Evolutionary conservation across 768 basidiomycete species (phyloP).

Genomic region (Rhizopogon vinicolor): DNA sequence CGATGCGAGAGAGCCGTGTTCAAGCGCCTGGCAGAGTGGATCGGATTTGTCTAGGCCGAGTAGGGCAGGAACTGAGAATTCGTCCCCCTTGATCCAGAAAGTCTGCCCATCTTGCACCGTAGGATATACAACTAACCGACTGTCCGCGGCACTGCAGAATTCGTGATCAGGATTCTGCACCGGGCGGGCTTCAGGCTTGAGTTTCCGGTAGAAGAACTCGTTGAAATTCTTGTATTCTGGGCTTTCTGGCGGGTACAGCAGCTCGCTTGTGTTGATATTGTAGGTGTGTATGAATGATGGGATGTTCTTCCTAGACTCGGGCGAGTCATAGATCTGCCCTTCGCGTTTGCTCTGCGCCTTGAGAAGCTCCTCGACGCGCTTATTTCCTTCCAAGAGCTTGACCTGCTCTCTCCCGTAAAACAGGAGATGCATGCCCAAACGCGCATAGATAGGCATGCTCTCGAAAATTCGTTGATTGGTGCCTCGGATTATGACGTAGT

Average conservation of each 20-base stretch:
- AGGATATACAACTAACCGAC: conserved; percentile 65
- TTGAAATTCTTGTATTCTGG: conserved; percentile 66
- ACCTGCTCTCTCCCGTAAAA: conserved; percentile 55
- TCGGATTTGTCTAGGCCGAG: conserved; percentile 42
- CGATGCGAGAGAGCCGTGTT: conserved; percentile 51
- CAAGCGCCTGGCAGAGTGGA: conserved; percentile 36
- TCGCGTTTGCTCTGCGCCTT: conserved; percentile 51
- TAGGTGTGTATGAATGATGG: conserved; percentile 55
- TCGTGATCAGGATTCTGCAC: conserved; percentile 45
- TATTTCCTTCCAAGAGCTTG: conserved; percentile 41
- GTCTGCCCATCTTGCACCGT: conserved; percentile 52
- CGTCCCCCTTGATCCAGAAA: conserved; percentile 75
- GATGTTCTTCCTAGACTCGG: conserved; percentile 46
- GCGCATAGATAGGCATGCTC: conserved; percentile 68
- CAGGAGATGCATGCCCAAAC: conserved; percentile 74
- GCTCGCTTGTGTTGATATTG: conserved; percentile 49
- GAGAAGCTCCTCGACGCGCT: conserved; percentile 45
- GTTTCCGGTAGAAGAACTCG: conserved; percentile 65
- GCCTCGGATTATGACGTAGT: conserved; percentile 49
- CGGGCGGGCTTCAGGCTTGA: conserved; percentile 57
- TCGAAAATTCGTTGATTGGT: conserved; percentile 57
- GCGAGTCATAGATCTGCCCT: conserved; percentile 52
- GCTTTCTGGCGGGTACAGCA: conserved; percentile 55
- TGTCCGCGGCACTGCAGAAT: conserved; percentile 69
- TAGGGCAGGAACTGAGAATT: conserved; percentile 63